phyloP scores from a whole-genome alignment of 768 basidiomycete species.

The Lyophyllum decastes region DNA sequence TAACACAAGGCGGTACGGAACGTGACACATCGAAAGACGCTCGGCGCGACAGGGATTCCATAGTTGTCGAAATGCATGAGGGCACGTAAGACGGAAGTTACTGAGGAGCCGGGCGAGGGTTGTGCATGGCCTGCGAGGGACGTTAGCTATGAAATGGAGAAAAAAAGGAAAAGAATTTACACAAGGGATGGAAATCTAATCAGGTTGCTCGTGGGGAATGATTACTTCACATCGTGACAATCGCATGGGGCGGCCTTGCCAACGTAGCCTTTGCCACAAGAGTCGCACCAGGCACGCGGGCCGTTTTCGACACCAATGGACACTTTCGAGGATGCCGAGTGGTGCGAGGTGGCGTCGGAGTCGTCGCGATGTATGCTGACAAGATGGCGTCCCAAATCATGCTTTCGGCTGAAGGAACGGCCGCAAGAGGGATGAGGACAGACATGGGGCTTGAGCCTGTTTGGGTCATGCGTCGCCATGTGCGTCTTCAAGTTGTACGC shows the following conservation, averaged over 20 bases:
- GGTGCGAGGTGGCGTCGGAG: slow-evolving; percentile 42
- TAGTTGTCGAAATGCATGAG: slow-evolving; percentile 18
- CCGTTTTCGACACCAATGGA: slow-evolving; percentile 72
- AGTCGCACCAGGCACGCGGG: slow-evolving; percentile 68
- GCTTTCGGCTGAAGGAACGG: slow-evolving; percentile 91
- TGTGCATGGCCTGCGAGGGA: slow-evolving; percentile 28
- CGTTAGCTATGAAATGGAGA: neutral
- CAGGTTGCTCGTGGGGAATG: slow-evolving; percentile 2
- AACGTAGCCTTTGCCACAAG: slow-evolving; percentile 70
- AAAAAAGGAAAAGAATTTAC: slow-evolving; percentile 19
- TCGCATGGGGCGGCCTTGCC: slow-evolving; percentile 56
- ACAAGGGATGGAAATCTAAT: slow-evolving; percentile 26
- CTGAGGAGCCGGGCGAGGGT: slow-evolving; percentile 36
- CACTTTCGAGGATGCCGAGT: slow-evolving; percentile 40
- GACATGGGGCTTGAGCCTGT: slow-evolving; percentile 84
- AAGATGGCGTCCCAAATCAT: slow-evolving; percentile 89
- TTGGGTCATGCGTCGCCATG: slow-evolving; percentile 92
- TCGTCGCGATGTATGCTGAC: slow-evolving; percentile 84
- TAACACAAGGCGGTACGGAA: slow-evolving; percentile 62
- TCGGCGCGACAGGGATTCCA: slow-evolving; percentile 37
- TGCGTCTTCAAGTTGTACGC: slow-evolving; percentile 97
- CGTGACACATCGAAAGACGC: slow-evolving; percentile 62
- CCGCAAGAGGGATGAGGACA: slow-evolving; percentile 87
- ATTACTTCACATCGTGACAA: slow-evolving; percentile 68
- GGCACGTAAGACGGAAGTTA: slow-evolving; percentile 31